Evolutionary conservation across 2,329 filamentous ascomycete genomes (phyloP).

Genomic region (Pestalotiopsis sp.): DNA sequence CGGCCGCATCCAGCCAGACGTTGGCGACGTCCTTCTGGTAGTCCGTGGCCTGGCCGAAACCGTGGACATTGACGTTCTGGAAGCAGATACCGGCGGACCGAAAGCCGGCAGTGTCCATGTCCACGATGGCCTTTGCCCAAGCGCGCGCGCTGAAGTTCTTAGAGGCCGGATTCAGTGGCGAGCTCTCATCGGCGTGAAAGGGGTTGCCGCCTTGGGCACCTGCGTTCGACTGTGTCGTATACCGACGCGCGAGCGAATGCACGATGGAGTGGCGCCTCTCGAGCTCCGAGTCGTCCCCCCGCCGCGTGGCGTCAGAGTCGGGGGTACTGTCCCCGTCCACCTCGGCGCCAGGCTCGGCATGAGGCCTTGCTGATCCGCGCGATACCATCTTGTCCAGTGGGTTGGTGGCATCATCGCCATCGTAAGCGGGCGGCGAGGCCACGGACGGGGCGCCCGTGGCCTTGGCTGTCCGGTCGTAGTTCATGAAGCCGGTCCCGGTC

Average conservation of each 20-base stretch:
- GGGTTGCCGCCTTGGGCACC: conserved; percentile 45
- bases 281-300: conserved; percentile 46
- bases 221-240: conserved; percentile 50
- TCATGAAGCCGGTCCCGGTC: conserved; percentile 43
- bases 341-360: conserved; percentile 40
- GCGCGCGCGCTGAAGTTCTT: conserved; percentile 54
- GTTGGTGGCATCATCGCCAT: conserved; percentile 29
- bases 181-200: conserved; percentile 51
- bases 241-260: conserved; percentile 57
- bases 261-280: conserved; percentile 54
- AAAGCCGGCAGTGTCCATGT: conserved; percentile 57
- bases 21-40: conserved; percentile 71
- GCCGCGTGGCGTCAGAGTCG: conserved; percentile 34
- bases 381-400: neutral
- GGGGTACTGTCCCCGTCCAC: conserved; percentile 31
- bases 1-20: conserved; percentile 54
- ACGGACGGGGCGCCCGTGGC: conserved; percentile 39
- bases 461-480: conserved; percentile 52
- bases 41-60: conserved; percentile 68
- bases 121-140: conserved; percentile 64
- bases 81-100: conserved; percentile 67
- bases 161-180: conserved; percentile 56
- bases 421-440: conserved; percentile 22
- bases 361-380: conserved; percentile 25
- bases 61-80: conserved; percentile 69